Evolutionary conservation across 2,329 filamentous ascomycete genomes (phyloP).

Genomic region (Verticillium nonalfalfae): DNA sequence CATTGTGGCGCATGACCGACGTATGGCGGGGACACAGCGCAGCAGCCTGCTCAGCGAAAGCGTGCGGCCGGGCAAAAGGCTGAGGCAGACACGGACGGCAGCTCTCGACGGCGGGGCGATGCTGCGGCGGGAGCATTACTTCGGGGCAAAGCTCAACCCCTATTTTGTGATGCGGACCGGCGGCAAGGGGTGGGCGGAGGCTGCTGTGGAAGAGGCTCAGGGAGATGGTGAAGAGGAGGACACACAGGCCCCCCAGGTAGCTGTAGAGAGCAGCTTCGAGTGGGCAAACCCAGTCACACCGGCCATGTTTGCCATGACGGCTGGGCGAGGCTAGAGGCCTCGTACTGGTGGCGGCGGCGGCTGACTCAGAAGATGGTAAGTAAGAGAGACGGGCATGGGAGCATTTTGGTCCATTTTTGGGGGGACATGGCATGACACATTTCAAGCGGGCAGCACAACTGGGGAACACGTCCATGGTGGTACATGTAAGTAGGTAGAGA

Average conservation of each 20-base stretch:
- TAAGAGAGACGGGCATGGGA: neutral
- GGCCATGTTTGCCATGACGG: neutral
- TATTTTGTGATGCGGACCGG: constrained; percentile 61
- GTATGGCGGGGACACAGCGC: constrained; percentile 54
- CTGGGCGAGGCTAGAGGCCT: neutral
- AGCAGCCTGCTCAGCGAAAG: constrained; percentile 57
- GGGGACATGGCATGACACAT: neutral
- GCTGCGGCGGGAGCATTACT: constrained; percentile 68
- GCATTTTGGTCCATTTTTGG: neutral
- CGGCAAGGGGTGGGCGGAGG: constrained; percentile 30
- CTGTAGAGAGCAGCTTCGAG: neutral
- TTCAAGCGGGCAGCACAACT: neutral
- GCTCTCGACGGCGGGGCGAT: constrained; percentile 71
- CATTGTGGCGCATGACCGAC: constrained; percentile 72
- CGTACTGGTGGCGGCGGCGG: neutral
- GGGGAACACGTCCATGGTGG: neutral
- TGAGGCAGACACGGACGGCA: constrained; percentile 67
- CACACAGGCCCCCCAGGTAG: neutral
- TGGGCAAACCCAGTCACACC: neutral
- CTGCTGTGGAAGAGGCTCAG: constrained; percentile 6
- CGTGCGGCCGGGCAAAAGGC: constrained; percentile 39
- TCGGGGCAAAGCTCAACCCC: constrained; percentile 54
- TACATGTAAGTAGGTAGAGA: neutral
- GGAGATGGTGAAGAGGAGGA: neutral
- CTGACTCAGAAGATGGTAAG: neutral